These are phyloP conservation scores for Thielaviopsis cerberus DNA, from an alignment of 2,329 filamentous ascomycete species.

Conservation along the genomic window DNA sequence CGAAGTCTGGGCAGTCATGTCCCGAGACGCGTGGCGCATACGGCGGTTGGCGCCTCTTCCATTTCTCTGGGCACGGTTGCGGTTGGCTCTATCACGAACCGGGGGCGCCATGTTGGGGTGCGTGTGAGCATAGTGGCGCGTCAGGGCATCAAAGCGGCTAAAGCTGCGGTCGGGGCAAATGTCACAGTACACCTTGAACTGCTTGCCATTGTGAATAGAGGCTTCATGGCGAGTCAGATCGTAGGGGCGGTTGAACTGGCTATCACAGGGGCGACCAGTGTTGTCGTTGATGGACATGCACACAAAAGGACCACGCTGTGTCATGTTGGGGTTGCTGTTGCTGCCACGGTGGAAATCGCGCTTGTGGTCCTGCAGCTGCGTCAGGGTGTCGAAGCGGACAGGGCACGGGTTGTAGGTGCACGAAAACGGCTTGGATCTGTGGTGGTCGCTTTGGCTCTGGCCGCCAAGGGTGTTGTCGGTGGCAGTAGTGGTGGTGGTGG, in stretches of 20 bases:
- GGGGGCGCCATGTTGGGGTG: conserved; percentile 74
- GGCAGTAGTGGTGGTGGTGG: no score
- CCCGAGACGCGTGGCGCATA: neutral
- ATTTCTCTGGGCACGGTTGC: neutral
- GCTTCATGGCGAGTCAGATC: conserved; percentile 93
- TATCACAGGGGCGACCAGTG: conserved; percentile 61
- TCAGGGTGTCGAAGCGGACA: conserved; percentile 70
- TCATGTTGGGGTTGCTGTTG: conserved; percentile 27
- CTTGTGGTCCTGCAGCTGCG: conserved; percentile 84
- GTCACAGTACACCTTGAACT: conserved; percentile 85
- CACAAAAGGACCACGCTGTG: conserved; percentile 79
- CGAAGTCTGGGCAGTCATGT: neutral
- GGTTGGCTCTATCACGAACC: conserved; percentile 29
- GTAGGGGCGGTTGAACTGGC: conserved; percentile 85
- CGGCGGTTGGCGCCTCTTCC: neutral
- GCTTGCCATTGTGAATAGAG: conserved; percentile 86
- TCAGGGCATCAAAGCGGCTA: conserved; percentile 83
- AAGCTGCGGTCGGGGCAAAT: conserved; percentile 96
- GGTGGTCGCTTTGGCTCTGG: neutral
- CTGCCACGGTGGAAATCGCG: conserved; percentile 73
- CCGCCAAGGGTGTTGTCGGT: no score
- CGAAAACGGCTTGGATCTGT: conserved; percentile 49
- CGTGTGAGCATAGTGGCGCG: conserved; percentile 82
- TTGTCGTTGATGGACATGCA: conserved; percentile 88
- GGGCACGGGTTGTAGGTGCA: conserved; percentile 90